Evolutionary conservation across 1,139 yeast species (phyloP).

Genomic region (Pichia sp.): DNA sequence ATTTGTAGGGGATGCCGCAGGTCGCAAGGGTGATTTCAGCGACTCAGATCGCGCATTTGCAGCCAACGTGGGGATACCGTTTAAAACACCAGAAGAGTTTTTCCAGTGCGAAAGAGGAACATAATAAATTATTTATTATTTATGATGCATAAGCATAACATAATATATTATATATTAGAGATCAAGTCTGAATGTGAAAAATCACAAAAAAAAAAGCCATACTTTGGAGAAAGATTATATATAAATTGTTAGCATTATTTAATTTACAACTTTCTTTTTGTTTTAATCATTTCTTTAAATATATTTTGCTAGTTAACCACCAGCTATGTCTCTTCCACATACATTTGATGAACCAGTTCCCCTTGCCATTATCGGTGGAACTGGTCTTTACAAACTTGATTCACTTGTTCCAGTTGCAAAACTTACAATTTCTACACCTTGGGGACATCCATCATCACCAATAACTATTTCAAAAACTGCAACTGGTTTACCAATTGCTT

Average conservation of each 20-base stretch:
- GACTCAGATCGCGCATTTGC: slow-evolving; percentile 75
- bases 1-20: slow-evolving; percentile 95
- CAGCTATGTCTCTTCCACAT: slow-evolving; percentile 23
- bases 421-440: slow-evolving; percentile 77
- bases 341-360: slow-evolving; percentile 53
- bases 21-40: slow-evolving; percentile 67
- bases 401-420: slow-evolving; percentile 81
- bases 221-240: too few species aligned
- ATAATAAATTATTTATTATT: too few species aligned
- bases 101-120: background rate
- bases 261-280: background rate
- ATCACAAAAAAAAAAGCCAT: too few species aligned
- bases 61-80: slow-evolving; percentile 42
- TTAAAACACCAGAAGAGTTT: slow-evolving; percentile 64
- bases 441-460: slow-evolving; percentile 96
- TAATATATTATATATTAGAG: too few species aligned
- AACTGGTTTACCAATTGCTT: slow-evolving; percentile 82
- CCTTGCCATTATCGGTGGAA: slow-evolving; percentile 92
- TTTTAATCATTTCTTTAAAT: background rate
- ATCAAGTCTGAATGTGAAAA: too few species aligned
- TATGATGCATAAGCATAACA: too few species aligned
- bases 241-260: too few species aligned
- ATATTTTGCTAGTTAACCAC: background rate
- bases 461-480: slow-evolving; percentile 77
- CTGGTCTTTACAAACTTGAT: slow-evolving; percentile 88